Evolutionary conservation across 805 yeast species (phyloP).

Genomic region (Yarrowia deformans): DNA sequence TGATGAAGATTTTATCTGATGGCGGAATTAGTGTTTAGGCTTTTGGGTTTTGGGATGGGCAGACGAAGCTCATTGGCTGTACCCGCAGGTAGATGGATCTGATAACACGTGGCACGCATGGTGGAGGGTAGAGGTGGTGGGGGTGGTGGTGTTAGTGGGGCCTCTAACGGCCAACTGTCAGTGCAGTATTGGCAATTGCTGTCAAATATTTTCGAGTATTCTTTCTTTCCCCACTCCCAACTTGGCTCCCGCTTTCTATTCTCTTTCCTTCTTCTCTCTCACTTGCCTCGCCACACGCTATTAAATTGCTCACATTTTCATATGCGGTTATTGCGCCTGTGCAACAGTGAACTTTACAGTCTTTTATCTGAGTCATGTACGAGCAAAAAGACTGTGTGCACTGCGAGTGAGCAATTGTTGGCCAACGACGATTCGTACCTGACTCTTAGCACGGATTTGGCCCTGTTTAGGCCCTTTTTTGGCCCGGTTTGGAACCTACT

Average conservation of each 20-base stretch:
- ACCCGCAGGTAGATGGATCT: conserved; percentile 32
- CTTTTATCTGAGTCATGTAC: not conserved
- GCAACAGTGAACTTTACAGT: conserved; percentile 2
- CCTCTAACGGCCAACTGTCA: too few species aligned
- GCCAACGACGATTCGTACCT: not conserved
- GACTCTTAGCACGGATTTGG: not conserved
- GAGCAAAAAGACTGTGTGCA: not conserved
- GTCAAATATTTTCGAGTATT: not conserved
- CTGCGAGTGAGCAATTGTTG: too few species aligned
- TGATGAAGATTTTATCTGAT: conserved; percentile 33
- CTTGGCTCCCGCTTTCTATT: not conserved
- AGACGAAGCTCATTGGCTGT: conserved; percentile 16
- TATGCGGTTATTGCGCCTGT: conserved; percentile 13
- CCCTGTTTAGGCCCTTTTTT: too few species aligned
- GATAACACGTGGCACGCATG: conserved; percentile 26
- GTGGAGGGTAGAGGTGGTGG: not conserved
- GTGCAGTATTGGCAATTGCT: not conserved
- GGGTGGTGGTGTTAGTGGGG: too few species aligned
- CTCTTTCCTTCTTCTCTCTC: not conserved
- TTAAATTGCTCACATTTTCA: conserved; percentile 25
- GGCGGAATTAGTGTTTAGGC: not conserved
- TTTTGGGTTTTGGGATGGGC: conserved; percentile 10
- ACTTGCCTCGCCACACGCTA: not conserved
- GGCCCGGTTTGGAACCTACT: not conserved
- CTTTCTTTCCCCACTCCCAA: too few species aligned